These are phyloP conservation scores for Rubus idaeus DNA, from an alignment of 306 rosid species.

Conservation along the genomic window DNA sequence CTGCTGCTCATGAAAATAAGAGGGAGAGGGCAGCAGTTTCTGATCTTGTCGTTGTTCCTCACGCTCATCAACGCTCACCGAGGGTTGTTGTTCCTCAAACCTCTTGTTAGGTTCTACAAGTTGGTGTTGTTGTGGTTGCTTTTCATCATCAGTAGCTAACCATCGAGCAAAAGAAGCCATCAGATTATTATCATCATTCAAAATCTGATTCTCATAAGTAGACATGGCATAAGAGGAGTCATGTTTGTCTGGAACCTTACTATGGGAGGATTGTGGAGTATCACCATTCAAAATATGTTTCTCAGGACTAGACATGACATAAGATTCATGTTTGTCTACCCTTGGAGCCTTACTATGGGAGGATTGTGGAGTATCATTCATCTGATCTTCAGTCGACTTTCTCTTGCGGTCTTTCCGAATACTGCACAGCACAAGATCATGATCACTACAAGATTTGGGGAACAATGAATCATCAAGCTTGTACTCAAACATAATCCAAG, in stretches of 20 bases:
- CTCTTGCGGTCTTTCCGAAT: conserved; percentile 3
- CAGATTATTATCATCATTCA: neutral
- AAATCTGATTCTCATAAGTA: neutral
- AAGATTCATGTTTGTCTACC: neutral
- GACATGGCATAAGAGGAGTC: neutral
- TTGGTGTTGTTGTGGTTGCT: neutral
- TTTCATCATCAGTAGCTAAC: neutral
- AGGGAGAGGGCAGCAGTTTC: neutral
- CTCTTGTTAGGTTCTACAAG: neutral
- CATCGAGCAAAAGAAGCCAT: no score
- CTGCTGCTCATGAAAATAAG: neutral
- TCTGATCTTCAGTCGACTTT: neutral
- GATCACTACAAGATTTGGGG: neutral
- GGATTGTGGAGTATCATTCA: neutral
- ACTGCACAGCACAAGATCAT: neutral
- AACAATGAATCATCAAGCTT: neutral
- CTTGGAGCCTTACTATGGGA: neutral
- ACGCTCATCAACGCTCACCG: neutral
- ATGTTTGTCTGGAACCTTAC: neutral
- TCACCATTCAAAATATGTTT: neutral
- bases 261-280: no score
- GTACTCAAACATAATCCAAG: neutral
- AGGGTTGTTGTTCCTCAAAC: neutral
- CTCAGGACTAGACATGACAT: neutral
- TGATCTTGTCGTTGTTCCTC: neutral